A percentile compares a stretch with the other conserved stretches of the same genome.
Conservation (phyloP, 208 protist genomes). For the Wallacemonas rigidus region DNA sequence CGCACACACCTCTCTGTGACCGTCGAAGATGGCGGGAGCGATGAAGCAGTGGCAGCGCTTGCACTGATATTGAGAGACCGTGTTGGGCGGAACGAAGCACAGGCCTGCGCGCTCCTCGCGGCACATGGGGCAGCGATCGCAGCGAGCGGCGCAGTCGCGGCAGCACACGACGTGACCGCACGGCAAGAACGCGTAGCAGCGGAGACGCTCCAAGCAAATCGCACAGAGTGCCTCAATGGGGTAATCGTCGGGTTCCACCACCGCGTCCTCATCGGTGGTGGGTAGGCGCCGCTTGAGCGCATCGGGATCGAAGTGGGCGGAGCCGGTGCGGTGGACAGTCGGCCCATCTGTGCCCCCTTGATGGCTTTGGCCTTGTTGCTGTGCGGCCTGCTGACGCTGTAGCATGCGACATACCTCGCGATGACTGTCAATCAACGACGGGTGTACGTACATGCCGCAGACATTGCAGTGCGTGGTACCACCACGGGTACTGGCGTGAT, state of each 20-base stretch:
- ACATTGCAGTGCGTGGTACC: conserved; percentile 31
- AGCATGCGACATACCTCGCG: conserved; percentile 44
- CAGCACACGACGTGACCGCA: conserved; percentile 87
- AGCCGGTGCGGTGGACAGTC: not conserved
- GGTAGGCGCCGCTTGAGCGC: conserved; percentile 2
- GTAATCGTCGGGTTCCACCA: conserved; percentile 27
- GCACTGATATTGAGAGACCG: conserved; percentile 67
- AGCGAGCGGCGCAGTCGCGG: conserved; percentile 46
- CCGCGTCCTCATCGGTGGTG: conserved; percentile 11
- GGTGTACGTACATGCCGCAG: conserved; percentile 50
- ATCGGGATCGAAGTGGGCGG: conserved; percentile 19
- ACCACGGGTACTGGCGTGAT: no score
- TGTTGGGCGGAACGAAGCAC: conserved; percentile 52
- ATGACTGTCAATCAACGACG: conserved; percentile 59
- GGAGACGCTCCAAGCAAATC: conserved; percentile 63
- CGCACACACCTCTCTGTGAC: conserved; percentile 84
- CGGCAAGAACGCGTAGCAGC: conserved; percentile 81
- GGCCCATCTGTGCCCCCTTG: conserved; percentile 18
- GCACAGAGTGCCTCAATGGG: conserved; percentile 67
- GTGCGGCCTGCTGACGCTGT: conserved; percentile 29
- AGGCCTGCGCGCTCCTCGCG: conserved; percentile 51
- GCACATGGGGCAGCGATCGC: conserved; percentile 81
- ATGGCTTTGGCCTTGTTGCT: conserved; percentile 23
- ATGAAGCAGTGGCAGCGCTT: conserved; percentile 67
- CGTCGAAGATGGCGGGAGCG: conserved; percentile 74